These are phyloP conservation scores for Phyllosticta capitalensis DNA, from an alignment of 2,329 filamentous ascomycete species.

Conservation along the genomic window DNA sequence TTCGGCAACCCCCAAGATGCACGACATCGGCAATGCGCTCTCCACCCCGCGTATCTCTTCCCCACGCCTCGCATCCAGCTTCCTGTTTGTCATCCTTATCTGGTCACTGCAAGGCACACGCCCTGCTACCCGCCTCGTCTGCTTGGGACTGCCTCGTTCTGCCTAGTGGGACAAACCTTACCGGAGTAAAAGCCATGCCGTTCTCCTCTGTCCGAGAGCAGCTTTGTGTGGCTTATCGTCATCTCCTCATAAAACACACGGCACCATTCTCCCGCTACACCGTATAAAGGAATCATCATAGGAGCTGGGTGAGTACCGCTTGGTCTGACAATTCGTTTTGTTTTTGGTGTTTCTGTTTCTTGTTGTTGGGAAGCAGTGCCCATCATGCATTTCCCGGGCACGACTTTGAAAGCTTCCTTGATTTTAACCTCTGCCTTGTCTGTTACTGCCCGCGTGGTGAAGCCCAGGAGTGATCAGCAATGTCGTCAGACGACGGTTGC, in stretches of 20 bases:
- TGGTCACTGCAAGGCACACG: background rate
- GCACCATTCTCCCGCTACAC: background rate
- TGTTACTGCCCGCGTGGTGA: constrained; percentile 14
- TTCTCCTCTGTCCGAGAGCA: background rate
- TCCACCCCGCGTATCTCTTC: background rate
- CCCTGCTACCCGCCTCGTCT: background rate
- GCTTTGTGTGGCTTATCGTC: background rate
- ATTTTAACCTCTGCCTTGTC: background rate
- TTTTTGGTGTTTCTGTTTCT: background rate
- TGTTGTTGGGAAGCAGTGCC: background rate
- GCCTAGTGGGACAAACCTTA: background rate
- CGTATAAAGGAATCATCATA: background rate
- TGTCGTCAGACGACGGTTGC: constrained; percentile 25
- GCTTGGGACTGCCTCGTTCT: background rate
- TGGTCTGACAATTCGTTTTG: background rate
- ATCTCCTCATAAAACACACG: background rate
- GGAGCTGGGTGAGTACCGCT: background rate
- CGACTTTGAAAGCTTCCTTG: background rate
- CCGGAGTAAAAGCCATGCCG: background rate
- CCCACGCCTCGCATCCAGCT: background rate
- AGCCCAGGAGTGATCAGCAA: constrained; percentile 16
- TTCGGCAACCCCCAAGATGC: background rate
- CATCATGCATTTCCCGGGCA: background rate
- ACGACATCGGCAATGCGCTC: background rate
- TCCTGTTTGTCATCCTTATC: background rate